Evolutionary conservation across 225 moss, liverwort and hornwort species (phyloP).

Genomic region (Physcomitrellopsis africana): DNA sequence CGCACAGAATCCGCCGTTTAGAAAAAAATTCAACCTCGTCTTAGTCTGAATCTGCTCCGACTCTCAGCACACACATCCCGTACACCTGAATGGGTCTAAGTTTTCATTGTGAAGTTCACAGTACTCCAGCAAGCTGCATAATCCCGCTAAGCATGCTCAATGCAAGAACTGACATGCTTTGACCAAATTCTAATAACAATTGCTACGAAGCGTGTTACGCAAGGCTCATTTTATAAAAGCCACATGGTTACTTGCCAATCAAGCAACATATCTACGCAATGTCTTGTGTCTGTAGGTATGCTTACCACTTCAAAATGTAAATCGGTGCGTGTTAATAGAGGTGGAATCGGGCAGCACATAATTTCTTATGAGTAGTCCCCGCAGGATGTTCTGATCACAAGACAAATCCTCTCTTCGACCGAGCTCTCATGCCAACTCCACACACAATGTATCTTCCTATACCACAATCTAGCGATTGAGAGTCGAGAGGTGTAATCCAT

Average conservation of each 20-base stretch:
- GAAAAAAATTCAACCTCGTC: neutral
- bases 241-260: slow-evolving; percentile 28
- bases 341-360: no score
- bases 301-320: slow-evolving; percentile 20
- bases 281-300: slow-evolving; percentile 20
- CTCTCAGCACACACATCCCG: neutral
- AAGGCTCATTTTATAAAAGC: slow-evolving; percentile 15
- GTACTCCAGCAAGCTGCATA: neutral
- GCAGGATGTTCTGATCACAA: no score
- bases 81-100: neutral
- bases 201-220: slow-evolving; percentile 27
- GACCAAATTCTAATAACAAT: neutral
- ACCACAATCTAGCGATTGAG: no score
- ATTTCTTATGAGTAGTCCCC: no score
- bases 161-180: slow-evolving; percentile 26
- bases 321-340: no score
- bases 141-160: slow-evolving; percentile 7
- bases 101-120: neutral
- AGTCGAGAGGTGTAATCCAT: no score
- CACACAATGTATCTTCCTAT: no score
- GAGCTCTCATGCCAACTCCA: no score
- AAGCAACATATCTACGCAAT: slow-evolving; percentile 29
- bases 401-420: no score
- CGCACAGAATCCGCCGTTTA: slow-evolving; percentile 9
- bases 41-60: neutral